These are phyloP conservation scores for Pyricularia grisea DNA, from an alignment of 2,329 filamentous ascomycete species.

Conservation along the genomic window DNA sequence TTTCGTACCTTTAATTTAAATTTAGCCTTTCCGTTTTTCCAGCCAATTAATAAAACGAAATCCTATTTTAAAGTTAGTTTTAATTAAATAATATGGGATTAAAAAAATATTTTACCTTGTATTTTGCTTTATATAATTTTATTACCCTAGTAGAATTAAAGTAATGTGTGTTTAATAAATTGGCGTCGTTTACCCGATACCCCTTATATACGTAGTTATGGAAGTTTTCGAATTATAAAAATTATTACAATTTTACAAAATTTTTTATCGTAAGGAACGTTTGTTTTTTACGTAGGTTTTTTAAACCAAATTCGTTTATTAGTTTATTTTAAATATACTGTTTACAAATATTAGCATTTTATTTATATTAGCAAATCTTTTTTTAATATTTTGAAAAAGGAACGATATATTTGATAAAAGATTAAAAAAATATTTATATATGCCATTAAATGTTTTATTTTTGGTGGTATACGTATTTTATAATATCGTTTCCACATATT, in stretches of 20 bases:
- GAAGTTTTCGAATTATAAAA: conserved; percentile 8
- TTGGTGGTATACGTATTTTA: no score
- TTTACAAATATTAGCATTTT: conserved; percentile 1
- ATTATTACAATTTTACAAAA: conserved; percentile 6
- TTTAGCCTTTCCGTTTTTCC: no score
- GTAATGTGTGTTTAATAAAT: conserved; percentile 7
- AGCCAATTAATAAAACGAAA: no score
- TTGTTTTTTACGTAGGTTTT: conserved; percentile 4
- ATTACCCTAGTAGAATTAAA: conserved; percentile 6
- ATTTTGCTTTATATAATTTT: conserved; percentile 6
- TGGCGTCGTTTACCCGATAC: conserved; percentile 5
- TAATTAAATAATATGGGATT: no score
- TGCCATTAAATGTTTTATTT: no score
- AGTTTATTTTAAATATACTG: conserved; percentile 7
- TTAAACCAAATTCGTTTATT: conserved; percentile 4
- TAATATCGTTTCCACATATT: no score
- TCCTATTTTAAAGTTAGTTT: no score
- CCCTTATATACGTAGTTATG: no score
- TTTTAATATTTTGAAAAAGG: no score
- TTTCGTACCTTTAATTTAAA: no score
- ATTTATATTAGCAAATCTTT: not conserved
- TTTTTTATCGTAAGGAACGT: conserved; percentile 8
- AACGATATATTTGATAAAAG: no score
- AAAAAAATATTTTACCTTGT: conserved; percentile 5
- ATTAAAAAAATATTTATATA: no score